Conservation (phyloP, 2,329 filamentous ascomycete genomes). For the Simplicillium sp. region DNA sequence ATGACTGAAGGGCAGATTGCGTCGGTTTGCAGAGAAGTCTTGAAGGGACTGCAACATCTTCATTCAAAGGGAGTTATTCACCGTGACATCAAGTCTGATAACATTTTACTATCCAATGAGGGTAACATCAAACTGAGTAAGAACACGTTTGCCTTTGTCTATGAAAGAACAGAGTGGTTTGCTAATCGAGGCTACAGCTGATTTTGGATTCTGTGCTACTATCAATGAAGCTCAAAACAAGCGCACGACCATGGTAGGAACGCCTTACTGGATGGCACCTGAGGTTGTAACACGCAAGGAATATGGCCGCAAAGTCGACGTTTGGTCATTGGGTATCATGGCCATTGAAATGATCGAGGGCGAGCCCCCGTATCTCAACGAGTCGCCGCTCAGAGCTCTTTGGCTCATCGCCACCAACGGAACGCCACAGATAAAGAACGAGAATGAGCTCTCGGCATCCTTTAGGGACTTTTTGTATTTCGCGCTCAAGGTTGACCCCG, state of each 20-base stretch:
- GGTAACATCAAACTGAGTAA: constrained; percentile 96
- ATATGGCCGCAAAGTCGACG: constrained; percentile 96
- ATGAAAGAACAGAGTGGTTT: background rate
- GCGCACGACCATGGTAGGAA: constrained; percentile 97
- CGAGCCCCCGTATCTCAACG: constrained; percentile 92
- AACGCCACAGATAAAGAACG: constrained; percentile 90
- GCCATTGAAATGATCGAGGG: constrained; percentile 99
- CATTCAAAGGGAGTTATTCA: constrained; percentile 98
- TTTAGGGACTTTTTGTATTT: constrained; percentile 91
- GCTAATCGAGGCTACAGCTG: constrained; percentile 47
- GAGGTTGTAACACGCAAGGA: constrained; percentile 97
- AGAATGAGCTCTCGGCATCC: constrained; percentile 67
- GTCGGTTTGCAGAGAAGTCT: constrained; percentile 85
- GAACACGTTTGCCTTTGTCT: constrained; percentile 20
- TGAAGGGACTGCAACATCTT: constrained; percentile 85
- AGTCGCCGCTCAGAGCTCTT: constrained; percentile 83
- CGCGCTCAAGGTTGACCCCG: constrained; percentile 91
- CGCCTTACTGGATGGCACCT: constrained; percentile 99
- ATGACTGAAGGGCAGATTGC: constrained; percentile 98
- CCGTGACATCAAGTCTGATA: constrained; percentile 98
- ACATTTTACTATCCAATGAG: constrained; percentile 86
- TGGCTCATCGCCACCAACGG: constrained; percentile 97
- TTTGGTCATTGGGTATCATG: constrained; percentile 98
- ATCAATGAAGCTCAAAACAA: constrained; percentile 97
- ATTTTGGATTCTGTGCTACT: constrained; percentile 97